These are phyloP conservation scores for Gardenia jasminoides DNA, from an alignment of 257 asterid species.

Conservation along the genomic window DNA sequence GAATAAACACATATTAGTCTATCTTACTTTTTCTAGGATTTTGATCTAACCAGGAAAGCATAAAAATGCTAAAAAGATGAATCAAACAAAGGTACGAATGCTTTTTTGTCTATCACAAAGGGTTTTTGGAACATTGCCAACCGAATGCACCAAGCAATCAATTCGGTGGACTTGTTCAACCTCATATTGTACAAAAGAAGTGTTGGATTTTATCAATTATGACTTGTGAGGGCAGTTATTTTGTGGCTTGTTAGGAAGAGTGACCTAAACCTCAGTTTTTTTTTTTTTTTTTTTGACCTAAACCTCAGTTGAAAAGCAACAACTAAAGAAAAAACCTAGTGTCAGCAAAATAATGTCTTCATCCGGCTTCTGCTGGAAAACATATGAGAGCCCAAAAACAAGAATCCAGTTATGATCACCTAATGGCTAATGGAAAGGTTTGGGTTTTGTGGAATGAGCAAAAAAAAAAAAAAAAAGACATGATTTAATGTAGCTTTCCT, in stretches of 20 bases:
- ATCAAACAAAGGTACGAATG: not conserved
- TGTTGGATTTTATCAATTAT: not conserved
- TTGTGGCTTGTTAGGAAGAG: not conserved
- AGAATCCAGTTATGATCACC: slow-evolving; percentile 17
- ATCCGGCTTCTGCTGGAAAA: not conserved
- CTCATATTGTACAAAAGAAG: slow-evolving; percentile 7
- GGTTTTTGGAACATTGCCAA: slow-evolving; percentile 6
- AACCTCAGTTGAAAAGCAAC: slow-evolving; percentile 8
- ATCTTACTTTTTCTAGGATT: not conserved
- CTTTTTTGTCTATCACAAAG: not conserved
- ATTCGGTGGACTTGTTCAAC: slow-evolving; percentile 13
- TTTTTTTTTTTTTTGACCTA: too few relatives aligned
- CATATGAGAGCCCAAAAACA: slow-evolving; percentile 18
- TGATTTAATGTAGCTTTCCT: slow-evolving; percentile 32
- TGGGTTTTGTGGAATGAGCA: slow-evolving; percentile 3
- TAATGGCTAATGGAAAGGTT: slow-evolving; percentile 8
- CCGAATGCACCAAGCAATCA: not conserved
- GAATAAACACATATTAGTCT: not conserved
- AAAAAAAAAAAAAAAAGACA: slow-evolving; percentile 12
- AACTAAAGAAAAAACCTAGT: not conserved
- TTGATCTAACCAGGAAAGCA: not conserved
- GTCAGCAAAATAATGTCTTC: slow-evolving; percentile 2
- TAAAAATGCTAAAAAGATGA: not conserved
- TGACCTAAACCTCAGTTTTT: slow-evolving; percentile 15
- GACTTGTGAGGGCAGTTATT: not conserved